Conservation (phyloP, 176 grass and related monocot species). For the Hsuehochloa calcarea region DNA sequence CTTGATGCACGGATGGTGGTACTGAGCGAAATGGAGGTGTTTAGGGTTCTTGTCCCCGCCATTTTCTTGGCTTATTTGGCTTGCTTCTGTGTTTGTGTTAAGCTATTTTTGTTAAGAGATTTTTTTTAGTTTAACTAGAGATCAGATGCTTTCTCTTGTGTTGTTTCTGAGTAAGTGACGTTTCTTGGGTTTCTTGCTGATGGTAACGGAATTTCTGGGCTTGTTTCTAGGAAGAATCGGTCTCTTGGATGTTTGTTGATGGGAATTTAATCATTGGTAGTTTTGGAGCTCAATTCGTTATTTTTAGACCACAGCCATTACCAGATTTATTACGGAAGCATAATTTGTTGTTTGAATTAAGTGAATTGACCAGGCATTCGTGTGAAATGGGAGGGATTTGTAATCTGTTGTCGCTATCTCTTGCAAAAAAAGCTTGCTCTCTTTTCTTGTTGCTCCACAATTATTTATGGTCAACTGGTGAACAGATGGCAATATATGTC, state of each 20-base stretch:
- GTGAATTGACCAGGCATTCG: background rate
- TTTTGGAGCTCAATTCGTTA: background rate
- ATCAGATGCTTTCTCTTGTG: background rate
- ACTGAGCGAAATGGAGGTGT: background rate
- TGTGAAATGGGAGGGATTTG: background rate
- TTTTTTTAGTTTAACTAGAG: background rate
- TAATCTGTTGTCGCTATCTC: background rate
- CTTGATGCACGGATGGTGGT: background rate
- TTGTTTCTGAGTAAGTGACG: background rate
- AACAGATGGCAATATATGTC: background rate
- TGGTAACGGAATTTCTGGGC: background rate
- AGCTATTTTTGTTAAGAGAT: background rate
- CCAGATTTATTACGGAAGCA: background rate
- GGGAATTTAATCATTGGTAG: background rate
- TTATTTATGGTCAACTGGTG: background rate
- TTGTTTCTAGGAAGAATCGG: background rate
- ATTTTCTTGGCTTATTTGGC: background rate
- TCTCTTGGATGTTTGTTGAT: background rate
- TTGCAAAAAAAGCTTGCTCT: background rate
- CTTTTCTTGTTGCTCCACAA: background rate
- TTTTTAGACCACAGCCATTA: background rate
- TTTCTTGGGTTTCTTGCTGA: background rate
- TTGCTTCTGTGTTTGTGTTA: background rate
- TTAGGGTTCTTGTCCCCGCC: background rate
- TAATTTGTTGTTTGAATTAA: background rate